Base-by-base conservation (phyloP, 2,329 filamentous ascomycete genomes). In the Bipolaris gigantea region DNA sequence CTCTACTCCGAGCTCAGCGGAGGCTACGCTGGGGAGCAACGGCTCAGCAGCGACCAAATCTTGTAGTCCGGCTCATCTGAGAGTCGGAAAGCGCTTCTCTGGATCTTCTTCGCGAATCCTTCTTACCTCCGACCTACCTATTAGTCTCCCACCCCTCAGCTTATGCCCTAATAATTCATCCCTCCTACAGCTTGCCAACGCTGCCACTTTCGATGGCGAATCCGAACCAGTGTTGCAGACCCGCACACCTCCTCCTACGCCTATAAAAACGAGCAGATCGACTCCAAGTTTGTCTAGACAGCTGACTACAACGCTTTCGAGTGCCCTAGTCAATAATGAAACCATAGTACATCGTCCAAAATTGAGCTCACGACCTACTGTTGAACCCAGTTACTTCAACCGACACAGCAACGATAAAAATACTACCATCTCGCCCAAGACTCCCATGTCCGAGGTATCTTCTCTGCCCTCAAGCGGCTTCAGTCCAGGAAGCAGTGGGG, bases 311-410 rank as follows among this genome's bases (percentile, higher is more conserved):
- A 69, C 65, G 45, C 43, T 72, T 3, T 72, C 71, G 0, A 61
- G 59, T 16, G 61, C 55, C 7, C 44, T 74, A 2, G 42, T 69
- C 18, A 60, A 71, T 11, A 66, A 72, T 21, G 56, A 63, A 4
- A 74, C 72, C 7, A 63, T 73, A 3, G 62, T 73, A 1, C 67
- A 71, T 55, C 62, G 71, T 10, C 68, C 67, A 5, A 72, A 67
- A 23, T 46, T 68, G 15, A 63, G 47, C 33, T 65, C 64, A 3
- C 60, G 70, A 11, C 72, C 72, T 1, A 70, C 62, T 0, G 58
- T 73, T 15, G 46, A 64, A 38, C 60, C 47, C 0, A 46, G 51
- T 7, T 54, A 54, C n/a, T 45, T 60, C 36, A 50, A 59, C 0
- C 53, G 55, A 7, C 53, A 44, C n/a, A 27, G 34, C 8, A 43